Evolutionary conservation across 495 filamentous ascomycete genomes (phyloP).

Genomic region (Hamigera avellanea): DNA sequence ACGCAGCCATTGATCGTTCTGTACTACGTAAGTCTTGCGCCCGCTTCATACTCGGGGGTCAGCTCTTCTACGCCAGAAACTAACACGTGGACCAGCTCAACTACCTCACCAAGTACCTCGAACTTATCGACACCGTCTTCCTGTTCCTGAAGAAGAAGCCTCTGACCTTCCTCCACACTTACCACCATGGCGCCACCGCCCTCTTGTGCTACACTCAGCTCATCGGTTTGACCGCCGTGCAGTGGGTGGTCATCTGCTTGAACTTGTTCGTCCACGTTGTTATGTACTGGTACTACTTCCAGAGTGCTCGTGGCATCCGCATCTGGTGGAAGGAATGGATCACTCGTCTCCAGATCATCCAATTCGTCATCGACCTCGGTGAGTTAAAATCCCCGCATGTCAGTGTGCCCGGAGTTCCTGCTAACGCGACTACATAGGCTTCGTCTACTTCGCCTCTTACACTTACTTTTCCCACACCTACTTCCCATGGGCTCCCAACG

Average conservation of each 20-base stretch:
- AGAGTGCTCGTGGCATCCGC: constrained; percentile 44
- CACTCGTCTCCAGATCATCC: constrained; percentile 44
- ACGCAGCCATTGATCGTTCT: constrained; percentile 52
- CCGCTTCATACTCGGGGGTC: too few relatives aligned
- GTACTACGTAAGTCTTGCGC: constrained; percentile 47
- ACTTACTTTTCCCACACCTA: constrained; percentile 91
- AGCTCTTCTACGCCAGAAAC: background rate
- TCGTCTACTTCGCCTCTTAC: constrained; percentile 93
- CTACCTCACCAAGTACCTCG: constrained; percentile 63
- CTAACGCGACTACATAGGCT: constrained; percentile 38
- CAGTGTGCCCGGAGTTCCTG: background rate
- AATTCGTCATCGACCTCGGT: constrained; percentile 50
- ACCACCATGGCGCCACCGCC: constrained; percentile 63
- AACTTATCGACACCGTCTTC: constrained; percentile 59
- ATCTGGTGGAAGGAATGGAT: constrained; percentile 55
- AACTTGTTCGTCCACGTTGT: constrained; percentile 63
- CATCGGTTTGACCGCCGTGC: constrained; percentile 54
- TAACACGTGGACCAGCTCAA: constrained; percentile 39
- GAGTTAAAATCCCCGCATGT: constrained; percentile 6
- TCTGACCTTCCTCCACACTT: constrained; percentile 67
- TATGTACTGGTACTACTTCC: constrained; percentile 58
- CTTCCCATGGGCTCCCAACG: constrained; percentile 73
- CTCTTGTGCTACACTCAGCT: constrained; percentile 64
- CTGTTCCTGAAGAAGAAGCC: constrained; percentile 67
- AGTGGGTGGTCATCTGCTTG: constrained; percentile 56